Base-by-base conservation (phyloP, 2,329 filamentous ascomycete genomes). In the Talaromyces verruculosus region DNA sequence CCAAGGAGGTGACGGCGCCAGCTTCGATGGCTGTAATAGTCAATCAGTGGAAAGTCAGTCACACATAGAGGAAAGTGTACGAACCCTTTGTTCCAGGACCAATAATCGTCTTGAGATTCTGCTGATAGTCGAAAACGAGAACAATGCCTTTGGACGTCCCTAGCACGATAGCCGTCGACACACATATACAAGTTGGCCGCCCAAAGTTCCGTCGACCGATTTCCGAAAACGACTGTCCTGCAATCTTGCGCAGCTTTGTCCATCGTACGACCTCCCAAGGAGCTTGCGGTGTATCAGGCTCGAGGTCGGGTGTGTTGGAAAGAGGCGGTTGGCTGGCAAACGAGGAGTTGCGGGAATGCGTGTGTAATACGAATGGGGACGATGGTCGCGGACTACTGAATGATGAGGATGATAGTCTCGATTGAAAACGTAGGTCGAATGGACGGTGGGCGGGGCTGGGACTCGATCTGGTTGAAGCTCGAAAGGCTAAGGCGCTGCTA, bases 191-290 rank as follows among this genome's bases (percentile, higher is more conserved):
- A 0, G 94, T 97, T 28, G 94, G 93, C 47, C 89, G 85, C 33
- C 95, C 96, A 82, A 97, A 98, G 77, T 91, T 97, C 68, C 95
- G 89, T 80, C 89, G 95, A 41, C 93, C 95, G 51, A 89, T 86
- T 78, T 99, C 96, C 2, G 94, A 97, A 77, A 98, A 98, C 3
- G 91, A 88, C 77, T 98, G 92, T 0, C 87, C 88, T 28, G 92
- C 93, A 68, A 99, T 87, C 77, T 96, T 98, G 73, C 89, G 91
- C 65, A 99, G 81, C 75, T 91, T 95, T 0, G 92, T 98, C 96
- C 96, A 99, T 74, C 93, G 87, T 67, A 99, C 91, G 63, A 98
- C 93, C 74, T 99, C 95, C 96, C 95, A 99, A 1, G 95, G 95
- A 5, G 91, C 88, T 64, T 92, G 88, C 2, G 88, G 85, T 1